Evolutionary conservation across 352 stramenopile genomes (phyloP), one percentile per base, ranked within the genome.

Genomic region (Phytophthora citrophthora): DNA sequence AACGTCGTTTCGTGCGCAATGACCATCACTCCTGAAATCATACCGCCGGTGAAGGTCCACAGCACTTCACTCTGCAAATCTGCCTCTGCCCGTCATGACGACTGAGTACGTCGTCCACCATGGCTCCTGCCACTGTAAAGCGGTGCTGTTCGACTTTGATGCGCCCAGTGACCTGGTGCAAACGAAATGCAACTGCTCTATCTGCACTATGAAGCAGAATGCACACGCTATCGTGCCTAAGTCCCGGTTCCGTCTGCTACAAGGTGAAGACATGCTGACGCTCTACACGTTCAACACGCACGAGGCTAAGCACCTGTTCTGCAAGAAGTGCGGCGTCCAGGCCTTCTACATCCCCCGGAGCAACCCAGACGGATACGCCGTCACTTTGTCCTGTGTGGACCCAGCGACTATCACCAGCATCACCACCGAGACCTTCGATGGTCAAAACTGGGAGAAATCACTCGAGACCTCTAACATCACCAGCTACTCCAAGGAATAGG

Each of bases 221-320:
- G 61, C 68, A 24, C 86, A 95, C 68, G 72, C 79, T 26, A 83
- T 94, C 61, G 73, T 96, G 11, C 81, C 83, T 20, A 56, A 52
- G 12, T 61, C 76, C 16, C 61, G 68, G 16, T 95, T 96, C 63
- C 74, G 73, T 0, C 45, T 95, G 43, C 57, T 86, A 11, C 34
- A 61, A 11, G 79, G 78, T 23, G 29, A 66, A 2, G 77, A 89
- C 49, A 59, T 57, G 39, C 71, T 95, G n/a, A 79, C 85, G 8
- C 75, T 70, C 44, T 95, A 96, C 74, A 89, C 80, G 45, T 95
- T 96, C 76, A 88, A 92, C 69, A 94, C 83, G 46, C 78, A 86
- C 67, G 64, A 67, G 46, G 87, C 88, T 36, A 74, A 91, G 68
- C 88, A 96, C 71, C 16, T 88, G 53, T 94, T 95, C 72, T 95